Percentiles rank a stretch among this genome's conserved stretches.
These are phyloP conservation scores for Cladorrhinum samala DNA, from an alignment of 495 filamentous ascomycete genomes.

Conservation along the genomic window DNA sequence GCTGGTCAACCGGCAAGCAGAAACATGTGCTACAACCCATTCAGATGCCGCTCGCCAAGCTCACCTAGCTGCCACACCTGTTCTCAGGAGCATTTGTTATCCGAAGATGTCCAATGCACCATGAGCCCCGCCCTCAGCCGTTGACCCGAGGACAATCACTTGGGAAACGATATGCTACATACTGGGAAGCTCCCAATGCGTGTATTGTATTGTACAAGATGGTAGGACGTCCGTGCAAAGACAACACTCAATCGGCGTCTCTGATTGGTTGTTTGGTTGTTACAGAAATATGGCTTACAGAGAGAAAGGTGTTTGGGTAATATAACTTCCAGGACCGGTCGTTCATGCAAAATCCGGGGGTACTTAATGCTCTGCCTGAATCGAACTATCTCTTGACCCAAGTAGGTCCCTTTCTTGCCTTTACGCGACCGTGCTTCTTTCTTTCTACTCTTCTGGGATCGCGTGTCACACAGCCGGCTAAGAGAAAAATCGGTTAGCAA, in stretches of 20 bases:
- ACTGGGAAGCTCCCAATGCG: background rate
- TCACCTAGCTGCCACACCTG: too few species aligned
- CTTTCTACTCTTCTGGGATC: slow-evolving; percentile 91
- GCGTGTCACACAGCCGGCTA: slow-evolving; percentile 87
- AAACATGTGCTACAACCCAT: too few species aligned
- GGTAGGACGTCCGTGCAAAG: background rate
- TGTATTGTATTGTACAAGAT: slow-evolving; percentile 22
- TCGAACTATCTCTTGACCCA: slow-evolving; percentile 81
- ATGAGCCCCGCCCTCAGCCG: too few species aligned
- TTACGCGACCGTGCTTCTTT: slow-evolving; percentile 94
- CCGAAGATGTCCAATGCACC: too few species aligned
- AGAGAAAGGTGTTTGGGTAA: slow-evolving; percentile 3
- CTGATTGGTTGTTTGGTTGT: slow-evolving; percentile 13
- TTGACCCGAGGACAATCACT: too few species aligned
- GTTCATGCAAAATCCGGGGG: slow-evolving; percentile 16
- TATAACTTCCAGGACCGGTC: slow-evolving; percentile 3
- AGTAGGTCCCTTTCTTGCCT: slow-evolving; percentile 95
- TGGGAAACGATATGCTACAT: too few species aligned
- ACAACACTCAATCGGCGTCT: background rate
- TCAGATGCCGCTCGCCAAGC: too few species aligned
- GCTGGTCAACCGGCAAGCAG: too few species aligned
- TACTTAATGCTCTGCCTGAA: slow-evolving; percentile 7
- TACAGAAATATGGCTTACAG: slow-evolving; percentile 20
- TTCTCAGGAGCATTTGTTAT: too few species aligned
- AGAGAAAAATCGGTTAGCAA: slow-evolving; percentile 20